Percentiles rank a stretch among this genome's conserved stretches.
Conservation (phyloP, 192 early-diverging fungal species). For the Endogone sp. region DNA sequence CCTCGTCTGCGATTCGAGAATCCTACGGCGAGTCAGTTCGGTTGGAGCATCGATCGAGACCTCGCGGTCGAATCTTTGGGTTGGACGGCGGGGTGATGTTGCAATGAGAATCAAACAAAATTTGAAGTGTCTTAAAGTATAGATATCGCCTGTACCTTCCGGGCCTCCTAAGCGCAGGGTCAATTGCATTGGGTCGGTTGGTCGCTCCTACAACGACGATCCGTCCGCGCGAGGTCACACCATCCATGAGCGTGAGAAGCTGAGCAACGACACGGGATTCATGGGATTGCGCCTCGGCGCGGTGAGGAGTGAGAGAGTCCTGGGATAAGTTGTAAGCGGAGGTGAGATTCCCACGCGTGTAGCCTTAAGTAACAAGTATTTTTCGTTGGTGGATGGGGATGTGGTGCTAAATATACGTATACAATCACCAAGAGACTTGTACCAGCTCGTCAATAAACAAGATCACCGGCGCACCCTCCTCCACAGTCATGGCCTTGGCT, state of each 20-base stretch:
- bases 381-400: background rate
- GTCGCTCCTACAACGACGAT: slow-evolving; percentile 85
- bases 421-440: slow-evolving; percentile 13
- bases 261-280: slow-evolving; percentile 84
- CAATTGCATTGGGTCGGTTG: slow-evolving; percentile 82
- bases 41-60: slow-evolving; percentile 75
- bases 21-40: slow-evolving; percentile 51
- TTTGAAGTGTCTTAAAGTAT: background rate
- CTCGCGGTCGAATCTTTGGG: slow-evolving; percentile 76
- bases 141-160: slow-evolving; percentile 52
- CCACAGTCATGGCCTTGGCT: slow-evolving; percentile 38
- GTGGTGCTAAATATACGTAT: background rate
- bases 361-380: slow-evolving; percentile 22
- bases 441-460: slow-evolving; percentile 98
- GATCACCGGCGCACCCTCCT: slow-evolving; percentile 52
- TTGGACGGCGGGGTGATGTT: too few species aligned
- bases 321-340: too few species aligned
- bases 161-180: slow-evolving; percentile 77
- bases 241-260: slow-evolving; percentile 89
- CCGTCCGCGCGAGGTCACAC: slow-evolving; percentile 55
- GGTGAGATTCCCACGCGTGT: too few species aligned
- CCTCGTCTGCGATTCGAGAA: slow-evolving; percentile 55
- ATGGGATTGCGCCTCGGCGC: slow-evolving; percentile 53
- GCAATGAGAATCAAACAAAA: too few species aligned
- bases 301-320: slow-evolving; percentile 73